Evolutionary conservation across 192 early-diverging fungal genomes (phyloP).

Genomic region (Powellomyces hirtus): DNA sequence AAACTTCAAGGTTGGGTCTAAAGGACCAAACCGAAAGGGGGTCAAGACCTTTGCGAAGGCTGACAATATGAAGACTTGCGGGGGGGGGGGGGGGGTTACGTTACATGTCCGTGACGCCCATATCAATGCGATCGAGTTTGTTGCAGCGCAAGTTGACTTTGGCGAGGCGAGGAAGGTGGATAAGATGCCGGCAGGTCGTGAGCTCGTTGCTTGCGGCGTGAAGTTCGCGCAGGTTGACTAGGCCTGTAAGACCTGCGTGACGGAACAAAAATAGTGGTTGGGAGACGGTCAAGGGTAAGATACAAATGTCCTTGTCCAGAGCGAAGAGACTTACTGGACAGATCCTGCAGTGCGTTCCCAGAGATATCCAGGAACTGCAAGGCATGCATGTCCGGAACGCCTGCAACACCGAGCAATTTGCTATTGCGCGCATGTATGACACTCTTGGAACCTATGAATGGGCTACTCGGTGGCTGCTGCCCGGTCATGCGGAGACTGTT

Average conservation of each 20-base stretch:
- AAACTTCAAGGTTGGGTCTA: no score
- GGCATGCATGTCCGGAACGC: slow-evolving; percentile 6
- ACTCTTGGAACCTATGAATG: no score
- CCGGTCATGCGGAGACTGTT: no score
- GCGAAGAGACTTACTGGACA: slow-evolving; percentile 21
- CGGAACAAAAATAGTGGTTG: no score
- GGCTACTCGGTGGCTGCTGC: no score
- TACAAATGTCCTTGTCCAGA: no score
- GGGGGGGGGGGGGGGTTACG: no score
- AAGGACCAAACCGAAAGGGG: no score
- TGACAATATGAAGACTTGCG: no score
- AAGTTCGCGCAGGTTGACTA: slow-evolving; percentile 23
- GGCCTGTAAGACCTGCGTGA: not conserved
- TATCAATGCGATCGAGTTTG: slow-evolving; percentile 5
- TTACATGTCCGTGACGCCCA: not conserved
- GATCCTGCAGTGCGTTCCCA: slow-evolving; percentile 16
- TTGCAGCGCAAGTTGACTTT: slow-evolving; percentile 16
- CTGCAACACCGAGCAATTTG: not conserved
- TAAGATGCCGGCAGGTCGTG: not conserved
- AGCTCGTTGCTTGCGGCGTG: slow-evolving; percentile 22
- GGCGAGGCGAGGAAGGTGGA: slow-evolving; percentile 1
- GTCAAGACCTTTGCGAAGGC: no score
- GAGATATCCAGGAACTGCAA: slow-evolving; percentile 24
- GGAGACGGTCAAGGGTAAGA: slow-evolving; percentile 1
- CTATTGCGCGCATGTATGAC: not conserved